phyloP scores from a whole-genome alignment of 805 yeast species.

The Komagataella mondaviorum region DNA sequence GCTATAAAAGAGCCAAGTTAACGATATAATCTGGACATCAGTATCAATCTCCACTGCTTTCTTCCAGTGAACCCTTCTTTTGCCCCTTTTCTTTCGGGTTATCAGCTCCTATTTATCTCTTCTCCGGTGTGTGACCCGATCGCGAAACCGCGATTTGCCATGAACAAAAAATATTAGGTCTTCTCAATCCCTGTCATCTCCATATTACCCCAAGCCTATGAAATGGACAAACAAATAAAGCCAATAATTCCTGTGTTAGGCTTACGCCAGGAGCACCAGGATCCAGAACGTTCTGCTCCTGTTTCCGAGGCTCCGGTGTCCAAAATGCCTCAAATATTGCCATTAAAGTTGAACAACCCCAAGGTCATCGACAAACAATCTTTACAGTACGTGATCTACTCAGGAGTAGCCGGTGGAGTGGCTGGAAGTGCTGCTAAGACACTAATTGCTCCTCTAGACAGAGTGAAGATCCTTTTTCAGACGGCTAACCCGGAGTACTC shows the following conservation, averaged over 20 bases:
- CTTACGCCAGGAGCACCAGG: not conserved
- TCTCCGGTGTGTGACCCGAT: not conserved
- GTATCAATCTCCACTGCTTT: too few relatives aligned
- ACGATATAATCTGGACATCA: not conserved
- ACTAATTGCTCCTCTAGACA: constrained; percentile 85
- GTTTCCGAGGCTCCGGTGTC: not conserved
- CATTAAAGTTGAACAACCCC: not conserved
- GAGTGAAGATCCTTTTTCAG: constrained; percentile 91
- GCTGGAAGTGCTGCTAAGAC: constrained; percentile 97
- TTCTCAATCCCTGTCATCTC: not conserved
- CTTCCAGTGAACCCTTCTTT: not conserved
- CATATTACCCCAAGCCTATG: not conserved
- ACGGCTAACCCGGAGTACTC: constrained; percentile 85
- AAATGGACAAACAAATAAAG: not conserved
- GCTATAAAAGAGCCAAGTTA: not conserved
- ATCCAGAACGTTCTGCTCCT: not conserved
- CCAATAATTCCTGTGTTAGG: not conserved
- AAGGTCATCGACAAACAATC: constrained; percentile 47
- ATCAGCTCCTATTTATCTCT: not conserved
- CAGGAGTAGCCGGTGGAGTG: constrained; percentile 89
- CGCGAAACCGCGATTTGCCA: not conserved
- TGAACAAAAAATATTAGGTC: not conserved
- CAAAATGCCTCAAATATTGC: not conserved
- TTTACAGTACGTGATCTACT: constrained; percentile 62
- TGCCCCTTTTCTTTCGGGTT: not conserved